Base-by-base conservation (phyloP, 208 protist species). In the Blastocrithidia nonstop region DNA sequence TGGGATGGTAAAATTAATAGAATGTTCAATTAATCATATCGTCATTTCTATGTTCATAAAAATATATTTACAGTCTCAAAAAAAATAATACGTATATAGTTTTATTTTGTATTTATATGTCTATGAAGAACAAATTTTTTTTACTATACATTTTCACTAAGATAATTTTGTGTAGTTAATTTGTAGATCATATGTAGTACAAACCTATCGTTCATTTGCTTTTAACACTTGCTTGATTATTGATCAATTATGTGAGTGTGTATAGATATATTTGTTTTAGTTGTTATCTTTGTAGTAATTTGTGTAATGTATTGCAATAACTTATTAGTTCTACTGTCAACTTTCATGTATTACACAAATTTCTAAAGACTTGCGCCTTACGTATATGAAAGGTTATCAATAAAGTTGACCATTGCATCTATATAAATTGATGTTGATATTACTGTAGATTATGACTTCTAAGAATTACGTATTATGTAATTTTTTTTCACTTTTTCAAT, bases 1-100 rank as follows among this genome's bases (percentile, higher is more conserved):
- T 88, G 74, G 78, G 78, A 92, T 23, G 77, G 78, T 28, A 88
- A 88, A 63, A 86, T 88, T 51, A 77, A 88, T 11, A 70, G 81
- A 24, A 91, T 88, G 57, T 91, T 73, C 74, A 87, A 87, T 50
- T 91, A 71, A 40, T 19, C 47, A 3, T 4, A 36, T 13, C 1
- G 22, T 13, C 11, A 25, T 11, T 52, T 44, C n/a, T n/a, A n/a
- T n/a, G n/a, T n/a, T n/a, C n/a, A n/a, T n/a, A n/a, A n/a, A n/a
- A n/a, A n/a, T n/a, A n/a, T n/a, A n/a, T n/a, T 29, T 17, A 11
- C 20, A 42, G 26, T 42, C 26, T 42, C 26, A 22, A 42, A 22
- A 22, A 22, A 17, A 6, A 9, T 11, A 11, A 22, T 22, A 17
- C 13, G 13, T 13, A 13, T 35, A 29, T 42, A 29, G 20, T 42